Percentiles rank a stretch among this genome's conserved stretches.
Conservation (phyloP, 345 rosid genomes). For the Limnanthes douglasii region DNA sequence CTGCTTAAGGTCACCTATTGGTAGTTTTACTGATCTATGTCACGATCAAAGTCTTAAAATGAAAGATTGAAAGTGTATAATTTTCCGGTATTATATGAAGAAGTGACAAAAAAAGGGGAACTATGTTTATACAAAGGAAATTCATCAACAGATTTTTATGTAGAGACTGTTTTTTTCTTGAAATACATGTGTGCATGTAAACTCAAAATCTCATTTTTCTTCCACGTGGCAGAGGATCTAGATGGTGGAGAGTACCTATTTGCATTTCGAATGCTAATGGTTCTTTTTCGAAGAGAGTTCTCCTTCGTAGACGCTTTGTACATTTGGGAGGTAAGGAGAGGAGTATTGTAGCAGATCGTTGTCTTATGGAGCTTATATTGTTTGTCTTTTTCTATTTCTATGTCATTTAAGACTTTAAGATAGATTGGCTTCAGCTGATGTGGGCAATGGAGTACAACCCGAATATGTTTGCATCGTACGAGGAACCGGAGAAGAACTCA, state of each 20-base stretch:
- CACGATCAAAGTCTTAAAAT: no score
- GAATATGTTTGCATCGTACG: slow-evolving; percentile 42
- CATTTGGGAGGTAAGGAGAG: slow-evolving; percentile 86
- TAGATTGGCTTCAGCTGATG: slow-evolving; percentile 57
- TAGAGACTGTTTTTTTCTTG: background rate
- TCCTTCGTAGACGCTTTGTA: slow-evolving; percentile 71
- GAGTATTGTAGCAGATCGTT: background rate
- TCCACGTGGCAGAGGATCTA: slow-evolving; percentile 55
- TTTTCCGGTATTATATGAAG: no score
- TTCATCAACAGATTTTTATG: no score
- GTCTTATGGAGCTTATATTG: slow-evolving; percentile 5
- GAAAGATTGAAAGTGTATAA: no score
- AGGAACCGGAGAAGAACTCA: slow-evolving; percentile 24
- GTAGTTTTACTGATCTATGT: no score
- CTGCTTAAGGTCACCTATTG: background rate
- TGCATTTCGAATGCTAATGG: slow-evolving; percentile 96
- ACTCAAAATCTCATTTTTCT: background rate
- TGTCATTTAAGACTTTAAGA: slow-evolving; percentile 10
- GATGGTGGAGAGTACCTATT: slow-evolving; percentile 90
- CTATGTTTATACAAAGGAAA: no score
- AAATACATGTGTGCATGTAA: background rate
- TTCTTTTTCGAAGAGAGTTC: slow-evolving; percentile 89
- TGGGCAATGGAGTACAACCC: slow-evolving; percentile 99
- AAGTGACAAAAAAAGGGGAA: no score
- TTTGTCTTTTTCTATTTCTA: background rate